These are phyloP conservation scores for Cryptococcus floricola DNA, from an alignment of 1,284 basidiomycete genomes.

Conservation along the genomic window DNA sequence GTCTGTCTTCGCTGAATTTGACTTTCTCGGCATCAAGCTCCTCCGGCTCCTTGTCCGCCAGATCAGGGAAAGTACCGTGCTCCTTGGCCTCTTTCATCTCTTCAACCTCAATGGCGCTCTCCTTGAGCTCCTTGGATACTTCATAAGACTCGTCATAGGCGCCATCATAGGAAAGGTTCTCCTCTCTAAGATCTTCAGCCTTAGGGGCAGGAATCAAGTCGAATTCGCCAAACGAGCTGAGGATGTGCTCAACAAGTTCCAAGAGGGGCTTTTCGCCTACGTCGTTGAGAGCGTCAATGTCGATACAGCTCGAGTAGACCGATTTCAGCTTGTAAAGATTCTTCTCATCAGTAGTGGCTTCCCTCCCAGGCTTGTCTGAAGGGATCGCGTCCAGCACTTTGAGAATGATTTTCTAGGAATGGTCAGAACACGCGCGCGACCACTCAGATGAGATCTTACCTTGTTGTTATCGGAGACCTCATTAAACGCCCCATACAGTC, in stretches of 20 bases:
- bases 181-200: conserved; percentile 2
- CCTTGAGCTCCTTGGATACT: conserved; percentile 26
- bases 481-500: conserved; percentile 55
- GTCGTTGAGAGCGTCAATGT: conserved; percentile 57
- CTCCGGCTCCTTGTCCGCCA: conserved; percentile 1
- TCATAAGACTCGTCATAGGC: conserved; percentile 33
- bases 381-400: conserved; percentile 48
- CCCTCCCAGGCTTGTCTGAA: conserved; percentile 7
- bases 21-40: conserved; percentile 3
- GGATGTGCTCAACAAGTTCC: conserved; percentile 48
- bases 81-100: conserved; percentile 12
- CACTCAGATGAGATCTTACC: conserved; percentile 10
- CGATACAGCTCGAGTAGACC: conserved; percentile 78
- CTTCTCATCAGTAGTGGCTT: conserved; percentile 55
- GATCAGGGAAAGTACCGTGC: background rate
- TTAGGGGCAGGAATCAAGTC: conserved; percentile 31
- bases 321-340: conserved; percentile 74
- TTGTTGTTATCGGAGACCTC: conserved; percentile 50
- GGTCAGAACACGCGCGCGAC: background rate
- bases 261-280: conserved; percentile 51
- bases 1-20: conserved; percentile 54
- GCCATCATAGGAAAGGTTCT: conserved; percentile 26
- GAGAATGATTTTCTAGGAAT: conserved; percentile 43
- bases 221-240: conserved; percentile 41
- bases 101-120: conserved; percentile 12